A percentile compares a stretch with the other conserved stretches of the same genome.
These are phyloP conservation scores for Rhodotorula mucilaginosa DNA, from an alignment of 1,284 basidiomycete species.

Conservation along the genomic window DNA sequence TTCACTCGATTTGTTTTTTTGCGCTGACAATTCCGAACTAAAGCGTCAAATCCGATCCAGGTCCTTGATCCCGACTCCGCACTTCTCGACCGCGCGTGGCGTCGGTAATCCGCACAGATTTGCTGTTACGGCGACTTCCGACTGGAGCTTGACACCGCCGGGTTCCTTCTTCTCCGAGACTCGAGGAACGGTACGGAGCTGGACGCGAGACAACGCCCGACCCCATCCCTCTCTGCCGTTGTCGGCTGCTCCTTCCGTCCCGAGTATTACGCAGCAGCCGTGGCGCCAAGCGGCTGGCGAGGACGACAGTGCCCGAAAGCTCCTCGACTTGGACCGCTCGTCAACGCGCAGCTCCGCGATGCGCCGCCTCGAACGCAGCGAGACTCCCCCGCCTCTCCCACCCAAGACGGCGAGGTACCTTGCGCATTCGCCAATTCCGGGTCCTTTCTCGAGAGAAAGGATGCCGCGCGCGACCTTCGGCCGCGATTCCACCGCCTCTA, in stretches of 20 bases:
- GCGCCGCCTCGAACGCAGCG: background rate
- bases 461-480: too few relatives aligned
- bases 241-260: too few relatives aligned
- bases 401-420: background rate
- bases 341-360: too few relatives aligned
- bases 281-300: too few relatives aligned
- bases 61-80: too few relatives aligned
- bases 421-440: background rate
- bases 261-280: too few relatives aligned
- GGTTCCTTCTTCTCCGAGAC: slow-evolving; percentile 15
- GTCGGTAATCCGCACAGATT: background rate
- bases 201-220: background rate
- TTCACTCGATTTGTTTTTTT: background rate
- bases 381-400: background rate
- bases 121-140: background rate
- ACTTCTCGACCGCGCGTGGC: background rate
- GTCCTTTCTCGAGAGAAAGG: too few relatives aligned
- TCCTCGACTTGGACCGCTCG: background rate
- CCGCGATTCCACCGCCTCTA: too few relatives aligned
- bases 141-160: slow-evolving; percentile 2
- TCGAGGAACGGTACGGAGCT: background rate
- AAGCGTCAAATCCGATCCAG: too few relatives aligned
- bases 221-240: background rate
- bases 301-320: background rate
- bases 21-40: background rate